Base-by-base conservation (phyloP, 768 basidiomycete genomes). In the Tulasnella calospora region DNA sequence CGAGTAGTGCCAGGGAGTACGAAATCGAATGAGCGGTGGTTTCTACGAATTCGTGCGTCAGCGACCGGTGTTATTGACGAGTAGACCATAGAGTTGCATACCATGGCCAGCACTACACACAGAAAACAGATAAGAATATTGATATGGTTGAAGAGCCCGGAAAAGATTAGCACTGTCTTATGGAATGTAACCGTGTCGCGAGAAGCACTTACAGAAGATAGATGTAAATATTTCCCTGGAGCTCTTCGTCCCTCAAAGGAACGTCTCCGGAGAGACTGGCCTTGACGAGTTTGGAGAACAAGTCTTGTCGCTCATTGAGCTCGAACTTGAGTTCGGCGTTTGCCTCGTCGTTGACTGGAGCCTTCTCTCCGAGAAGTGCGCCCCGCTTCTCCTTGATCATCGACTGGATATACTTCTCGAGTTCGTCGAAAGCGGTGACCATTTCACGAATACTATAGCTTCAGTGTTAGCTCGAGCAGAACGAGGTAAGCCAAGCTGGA, bases 21-120 rank as follows among this genome's bases (percentile, higher is more conserved):
- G 88, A 86, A 0, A 90, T 84, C 0, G 85, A 85, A 79, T 87
- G 85, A 0, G 89, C 88, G 0, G 88, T 88, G 2, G 88, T 89
- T 83, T 89, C 88, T 88, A 73, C 41, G 36, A 51, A 38, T 27
- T 47, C 78, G 12, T 12, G 71, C n/a, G 27, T 55, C 36, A n/a
- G 47, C 70, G 51, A 44, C 40, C 41, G 8, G 33, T 36, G 23
- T n/a, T 33, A 15, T 27, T 33, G 33, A 77, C 15, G 21, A 70
- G 30, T 41, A 13, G 17, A 21, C 19, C 23, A 21, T 41, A 47
- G 46, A 21, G 47, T 4, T n/a, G 79, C 84, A 47, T 79, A 87
- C 89, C 90, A 82, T 90, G 89, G 17, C 90, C 90, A 67, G 90
- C 89, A 55, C 77, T 78, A 23, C 23, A 44, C 51, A 57, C n/a